phyloP scores from a whole-genome alignment of 371 early-diverging fungal genomes.

The Mucor circinelloides region DNA sequence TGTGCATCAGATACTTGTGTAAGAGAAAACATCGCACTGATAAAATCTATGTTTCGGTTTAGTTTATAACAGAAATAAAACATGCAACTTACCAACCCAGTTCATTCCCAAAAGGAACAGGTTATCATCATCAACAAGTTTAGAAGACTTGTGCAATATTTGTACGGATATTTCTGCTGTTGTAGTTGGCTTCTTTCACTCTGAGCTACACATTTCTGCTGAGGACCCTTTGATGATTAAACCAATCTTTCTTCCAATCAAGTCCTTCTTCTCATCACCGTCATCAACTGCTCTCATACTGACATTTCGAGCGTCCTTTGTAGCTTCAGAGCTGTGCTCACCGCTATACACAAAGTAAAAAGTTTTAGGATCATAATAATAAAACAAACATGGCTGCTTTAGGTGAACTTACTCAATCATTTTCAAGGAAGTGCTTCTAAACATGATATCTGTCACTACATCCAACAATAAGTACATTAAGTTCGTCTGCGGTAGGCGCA shows the following conservation, averaged over 20 bases:
- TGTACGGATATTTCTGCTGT: background rate
- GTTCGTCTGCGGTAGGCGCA: background rate
- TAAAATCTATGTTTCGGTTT: background rate
- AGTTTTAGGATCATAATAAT: slow-evolving; percentile 12
- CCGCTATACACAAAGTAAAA: slow-evolving; percentile 11
- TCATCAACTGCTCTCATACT: background rate
- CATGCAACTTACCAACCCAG: background rate
- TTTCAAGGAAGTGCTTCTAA: background rate
- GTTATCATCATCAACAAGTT: background rate
- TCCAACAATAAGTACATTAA: background rate
- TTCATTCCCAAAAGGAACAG: background rate
- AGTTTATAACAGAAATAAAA: background rate
- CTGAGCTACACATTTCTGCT: background rate
- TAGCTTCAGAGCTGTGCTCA: slow-evolving; percentile 10
- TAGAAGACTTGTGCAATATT: background rate
- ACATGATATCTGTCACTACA: background rate
- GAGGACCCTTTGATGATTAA: background rate
- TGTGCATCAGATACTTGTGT: background rate
- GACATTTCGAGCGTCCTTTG: slow-evolving; percentile 6
- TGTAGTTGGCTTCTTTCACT: background rate
- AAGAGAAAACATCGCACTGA: background rate
- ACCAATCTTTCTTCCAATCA: background rate
- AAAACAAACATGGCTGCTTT: slow-evolving; percentile 6
- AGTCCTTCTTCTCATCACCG: background rate
- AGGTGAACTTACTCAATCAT: slow-evolving; percentile 10